Percentiles rank a stretch among this genome's conserved stretches.
phyloP scores from a whole-genome alignment of 306 rosid genomes.

The Hippophae rhamnoides region DNA sequence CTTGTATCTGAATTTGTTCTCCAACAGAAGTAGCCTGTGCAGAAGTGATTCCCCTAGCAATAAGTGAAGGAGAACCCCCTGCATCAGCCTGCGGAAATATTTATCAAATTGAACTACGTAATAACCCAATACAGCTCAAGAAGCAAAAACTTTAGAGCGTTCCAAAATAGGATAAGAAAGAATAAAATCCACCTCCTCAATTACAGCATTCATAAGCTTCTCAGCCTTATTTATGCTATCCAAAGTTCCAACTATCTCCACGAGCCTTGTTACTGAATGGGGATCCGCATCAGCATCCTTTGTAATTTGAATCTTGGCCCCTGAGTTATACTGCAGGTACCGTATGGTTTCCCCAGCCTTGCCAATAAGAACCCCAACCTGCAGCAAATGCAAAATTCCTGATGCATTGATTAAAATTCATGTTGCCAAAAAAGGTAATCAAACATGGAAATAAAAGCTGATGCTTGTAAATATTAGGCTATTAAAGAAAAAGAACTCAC shows the following conservation, averaged over 20 bases:
- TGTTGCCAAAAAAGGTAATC: background rate
- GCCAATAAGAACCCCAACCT: conserved; percentile 99
- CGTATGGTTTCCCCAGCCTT: conserved; percentile 94
- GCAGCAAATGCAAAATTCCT: conserved; percentile 14
- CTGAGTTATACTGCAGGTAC: conserved; percentile 80
- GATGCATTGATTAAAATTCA: conserved; percentile 7
- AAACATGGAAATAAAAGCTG: background rate
- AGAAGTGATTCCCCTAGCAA: conserved; percentile 79
- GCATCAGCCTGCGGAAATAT: conserved; percentile 78
- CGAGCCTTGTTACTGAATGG: conserved; percentile 52
- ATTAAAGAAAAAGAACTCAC: too few relatives aligned
- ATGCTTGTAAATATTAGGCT: too few relatives aligned
- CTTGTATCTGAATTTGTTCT: conserved; percentile 93
- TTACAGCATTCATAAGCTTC: conserved; percentile 78
- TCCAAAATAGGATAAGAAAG: background rate
- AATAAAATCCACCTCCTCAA: conserved; percentile 59
- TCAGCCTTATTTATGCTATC: conserved; percentile 83
- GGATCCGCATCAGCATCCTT: conserved; percentile 90
- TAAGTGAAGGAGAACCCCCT: conserved; percentile 93
- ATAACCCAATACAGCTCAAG: background rate
- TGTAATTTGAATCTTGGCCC: conserved; percentile 90
- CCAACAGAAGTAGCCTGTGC: conserved; percentile 64
- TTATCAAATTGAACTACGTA: conserved; percentile 4
- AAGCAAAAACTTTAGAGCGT: background rate
- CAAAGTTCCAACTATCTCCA: conserved; percentile 68